Evolutionary conservation across 331 rosid genomes (phyloP), one percentile per base, ranked within the genome.

Genomic region (Erythrophleum ivorense): DNA sequence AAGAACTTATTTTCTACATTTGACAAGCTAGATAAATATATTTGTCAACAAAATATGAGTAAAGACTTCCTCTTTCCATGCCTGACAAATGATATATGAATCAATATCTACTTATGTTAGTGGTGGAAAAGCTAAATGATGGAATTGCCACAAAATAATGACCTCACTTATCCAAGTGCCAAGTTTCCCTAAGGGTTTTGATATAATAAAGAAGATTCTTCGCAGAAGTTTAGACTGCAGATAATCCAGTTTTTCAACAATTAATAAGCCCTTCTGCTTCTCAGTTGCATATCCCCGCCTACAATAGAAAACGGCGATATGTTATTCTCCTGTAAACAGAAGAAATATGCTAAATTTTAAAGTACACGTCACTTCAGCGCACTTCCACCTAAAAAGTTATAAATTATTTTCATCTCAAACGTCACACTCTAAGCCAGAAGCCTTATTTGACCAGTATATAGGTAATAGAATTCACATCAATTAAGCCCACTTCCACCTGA

Each of bases 201-300:
- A 93, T 83, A 95, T 34, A 78, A 84, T 73, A 78, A 59, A 91
- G 88, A 95, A 95, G 82, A 88, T 84, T 81, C 91, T 89, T 75
- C 73, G 85, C 68, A 95, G 91, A 86, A 95, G 91, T 82, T 77
- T 90, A 77, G 98, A 93, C 85, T 95, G 98, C 83, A 95, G 54
- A 86, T 93, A 95, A 84, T 93, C 98, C 84, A 95, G 82, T 81
- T 95, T 95, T 81, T 95, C 98, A 80, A 93, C 98, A 79, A 93
- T 83, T 77, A 95, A 86, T 46, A 88, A 80, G 82, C 98, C 98
- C 85, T 88, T 93, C 88, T 95, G 93, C 84, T 87, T 91, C 91
- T 95, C 98, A 57, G 98, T 85, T 63, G 98, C 91, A 87, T 92
- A 93, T 76, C 98, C 98, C 72, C 98, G 91, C 93, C 98, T 92